Percentiles rank a stretch among this genome's conserved stretches.
phyloP scores from a whole-genome alignment of 441 rosid species.

The Erodium texanum region DNA sequence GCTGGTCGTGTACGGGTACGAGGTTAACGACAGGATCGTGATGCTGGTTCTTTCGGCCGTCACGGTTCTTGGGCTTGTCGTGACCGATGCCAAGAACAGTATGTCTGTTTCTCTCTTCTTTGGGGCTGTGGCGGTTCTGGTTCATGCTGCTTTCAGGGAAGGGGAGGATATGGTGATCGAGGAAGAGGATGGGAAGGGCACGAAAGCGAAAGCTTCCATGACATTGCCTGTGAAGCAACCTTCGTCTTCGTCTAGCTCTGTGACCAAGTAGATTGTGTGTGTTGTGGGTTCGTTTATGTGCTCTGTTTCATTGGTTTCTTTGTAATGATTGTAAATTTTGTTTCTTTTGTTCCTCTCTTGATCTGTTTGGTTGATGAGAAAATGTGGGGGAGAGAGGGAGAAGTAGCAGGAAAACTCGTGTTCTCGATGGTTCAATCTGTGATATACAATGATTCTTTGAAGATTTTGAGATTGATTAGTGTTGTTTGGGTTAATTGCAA shows the following conservation, averaged over 20 bases:
- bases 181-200: neutral
- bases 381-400: too few relatives aligned
- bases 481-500: too few relatives aligned
- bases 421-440: too few relatives aligned
- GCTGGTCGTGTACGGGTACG: neutral
- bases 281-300: neutral
- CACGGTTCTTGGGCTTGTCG: neutral
- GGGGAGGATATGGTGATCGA: neutral
- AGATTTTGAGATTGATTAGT: too few relatives aligned
- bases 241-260: neutral
- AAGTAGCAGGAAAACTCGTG: too few relatives aligned
- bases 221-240: neutral
- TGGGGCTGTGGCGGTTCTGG: neutral
- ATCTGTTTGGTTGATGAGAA: too few relatives aligned
- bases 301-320: neutral
- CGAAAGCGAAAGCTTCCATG: neutral
- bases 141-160: neutral
- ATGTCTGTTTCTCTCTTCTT: neutral
- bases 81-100: neutral
- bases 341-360: too few relatives aligned
- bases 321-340: too few relatives aligned
- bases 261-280: neutral
- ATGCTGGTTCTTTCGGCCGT: neutral
- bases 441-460: too few relatives aligned
- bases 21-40: conserved; percentile 1